These are phyloP conservation scores for Podila horticola DNA, from an alignment of 192 early-diverging fungal genomes.

Conservation along the genomic window DNA sequence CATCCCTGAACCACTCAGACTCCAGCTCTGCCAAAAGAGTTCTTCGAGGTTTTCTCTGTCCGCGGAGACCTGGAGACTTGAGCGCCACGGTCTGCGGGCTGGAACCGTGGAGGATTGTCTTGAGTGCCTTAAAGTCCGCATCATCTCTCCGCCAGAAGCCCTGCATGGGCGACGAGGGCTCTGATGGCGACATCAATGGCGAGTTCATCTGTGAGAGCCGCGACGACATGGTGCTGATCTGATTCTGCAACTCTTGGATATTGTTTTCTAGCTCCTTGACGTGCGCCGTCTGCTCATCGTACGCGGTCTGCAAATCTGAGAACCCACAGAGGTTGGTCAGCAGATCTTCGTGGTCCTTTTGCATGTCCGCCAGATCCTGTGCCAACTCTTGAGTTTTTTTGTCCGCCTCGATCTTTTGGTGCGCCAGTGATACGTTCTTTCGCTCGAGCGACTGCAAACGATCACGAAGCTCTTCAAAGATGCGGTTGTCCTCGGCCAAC, in stretches of 20 bases:
- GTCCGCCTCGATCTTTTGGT: constrained; percentile 36
- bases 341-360: constrained; percentile 32
- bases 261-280: constrained; percentile 34
- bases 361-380: constrained; percentile 26
- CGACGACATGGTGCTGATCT: constrained; percentile 33
- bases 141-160: constrained; percentile 30
- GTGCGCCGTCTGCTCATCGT: constrained; percentile 30
- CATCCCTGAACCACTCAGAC: constrained; percentile 56
- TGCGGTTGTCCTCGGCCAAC: constrained; percentile 44
- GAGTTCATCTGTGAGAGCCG: constrained; percentile 47
- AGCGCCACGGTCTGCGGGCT: constrained; percentile 23
- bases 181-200: constrained; percentile 37
- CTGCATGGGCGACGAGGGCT: constrained; percentile 37
- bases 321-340: constrained; percentile 14
- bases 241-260: constrained; percentile 33
- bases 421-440: constrained; percentile 21
- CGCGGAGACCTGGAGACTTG: constrained; percentile 26
- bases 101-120: constrained; percentile 42
- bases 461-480: constrained; percentile 47
- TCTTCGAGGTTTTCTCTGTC: constrained; percentile 25
- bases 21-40: constrained; percentile 64
- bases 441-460: constrained; percentile 41
- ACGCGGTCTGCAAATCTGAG: constrained; percentile 22
- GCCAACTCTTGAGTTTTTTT: constrained; percentile 22
- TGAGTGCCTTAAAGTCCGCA: constrained; percentile 43